Base-by-base conservation (phyloP, 768 basidiomycete species). In the Russula sp. region DNA sequence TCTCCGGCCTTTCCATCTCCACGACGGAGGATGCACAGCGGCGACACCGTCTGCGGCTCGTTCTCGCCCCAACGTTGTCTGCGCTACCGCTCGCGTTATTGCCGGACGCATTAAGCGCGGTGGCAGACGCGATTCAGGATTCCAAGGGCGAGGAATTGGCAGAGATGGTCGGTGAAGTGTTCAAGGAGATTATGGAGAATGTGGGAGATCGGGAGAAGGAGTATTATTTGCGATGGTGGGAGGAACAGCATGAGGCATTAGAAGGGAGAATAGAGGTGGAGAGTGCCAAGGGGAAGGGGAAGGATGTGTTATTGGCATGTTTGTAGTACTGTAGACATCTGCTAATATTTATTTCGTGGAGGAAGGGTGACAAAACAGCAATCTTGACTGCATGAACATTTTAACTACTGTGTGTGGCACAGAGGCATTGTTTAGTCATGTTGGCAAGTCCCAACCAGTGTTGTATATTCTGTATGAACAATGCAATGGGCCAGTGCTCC, bases 221-320 rank as follows among this genome's bases (percentile, higher is more conserved):
- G 70, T 78, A 78, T 64, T 83, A 75, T 47, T 80, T 91, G 73
- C 75, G 73, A 48, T 92, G 90, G 90, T 92, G 90, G 90, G 80
- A 84, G 70, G 77, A 80, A 39, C 34, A 55, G 54, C 45, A 48
- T 13, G 48, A 64, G 22, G 34, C 5, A 2, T 56, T 64, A 7
- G 58, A 44, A 39, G 58, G 42, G 31, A 34, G 2, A 4, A 4
- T 18, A 7, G 32, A 44, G 51, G 32, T 34, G 39, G 40, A 22
- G 35, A 22, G 39, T 22, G 48, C 8, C 27, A 40, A 54, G n/a
- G 55, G 55, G 10, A 62, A 62, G 18, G 56, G 44, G 8, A 53
- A 47, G 37, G 49, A 56, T 10, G 45, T 31, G 18, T 37, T 32
- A 8, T 40, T 18, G 22, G 39, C 45, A n/a, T 54, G 63, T 22